Percentiles rank a stretch among this genome's conserved stretches.
phyloP scores from a whole-genome alignment of 768 basidiomycete species.

The Calocera viscosa region DNA sequence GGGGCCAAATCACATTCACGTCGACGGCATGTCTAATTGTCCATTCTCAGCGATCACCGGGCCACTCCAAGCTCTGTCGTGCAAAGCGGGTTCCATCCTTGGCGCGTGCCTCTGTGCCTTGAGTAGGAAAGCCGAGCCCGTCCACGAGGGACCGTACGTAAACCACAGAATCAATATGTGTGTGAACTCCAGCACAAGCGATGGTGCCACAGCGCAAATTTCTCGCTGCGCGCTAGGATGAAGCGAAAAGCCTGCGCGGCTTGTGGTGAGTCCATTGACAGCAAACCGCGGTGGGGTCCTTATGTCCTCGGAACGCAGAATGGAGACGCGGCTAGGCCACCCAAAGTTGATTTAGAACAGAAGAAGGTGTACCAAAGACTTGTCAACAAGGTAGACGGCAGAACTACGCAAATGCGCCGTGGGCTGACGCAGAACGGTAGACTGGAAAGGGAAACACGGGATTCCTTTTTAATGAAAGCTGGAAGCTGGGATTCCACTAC shows the following conservation, averaged over 20 bases:
- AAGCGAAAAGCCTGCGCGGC: neutral
- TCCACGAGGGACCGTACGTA: neutral
- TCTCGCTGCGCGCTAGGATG: neutral
- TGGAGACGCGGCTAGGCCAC: neutral
- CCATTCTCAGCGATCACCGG: neutral
- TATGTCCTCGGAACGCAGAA: conserved; percentile 2
- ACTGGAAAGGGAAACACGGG: neutral
- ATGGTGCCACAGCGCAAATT: neutral
- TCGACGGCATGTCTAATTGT: neutral
- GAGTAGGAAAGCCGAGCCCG: neutral
- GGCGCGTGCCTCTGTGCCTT: conserved; percentile 7
- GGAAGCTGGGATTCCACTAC: neutral
- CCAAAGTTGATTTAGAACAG: no score
- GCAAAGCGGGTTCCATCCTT: neutral
- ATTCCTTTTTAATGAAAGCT: neutral
- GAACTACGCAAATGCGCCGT: neutral
- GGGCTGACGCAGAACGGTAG: neutral
- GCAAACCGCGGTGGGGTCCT: neutral
- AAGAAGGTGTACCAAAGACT: no score
- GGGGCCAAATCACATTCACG: neutral
- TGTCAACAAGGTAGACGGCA: no score
- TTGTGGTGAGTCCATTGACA: neutral
- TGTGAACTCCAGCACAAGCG: neutral
- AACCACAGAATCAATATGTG: neutral
- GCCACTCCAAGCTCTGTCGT: neutral